A percentile compares a stretch with the other conserved stretches of the same genome.
Conservation (phyloP, 352 stramenopile species). For the Blastocystis sp. region DNA sequence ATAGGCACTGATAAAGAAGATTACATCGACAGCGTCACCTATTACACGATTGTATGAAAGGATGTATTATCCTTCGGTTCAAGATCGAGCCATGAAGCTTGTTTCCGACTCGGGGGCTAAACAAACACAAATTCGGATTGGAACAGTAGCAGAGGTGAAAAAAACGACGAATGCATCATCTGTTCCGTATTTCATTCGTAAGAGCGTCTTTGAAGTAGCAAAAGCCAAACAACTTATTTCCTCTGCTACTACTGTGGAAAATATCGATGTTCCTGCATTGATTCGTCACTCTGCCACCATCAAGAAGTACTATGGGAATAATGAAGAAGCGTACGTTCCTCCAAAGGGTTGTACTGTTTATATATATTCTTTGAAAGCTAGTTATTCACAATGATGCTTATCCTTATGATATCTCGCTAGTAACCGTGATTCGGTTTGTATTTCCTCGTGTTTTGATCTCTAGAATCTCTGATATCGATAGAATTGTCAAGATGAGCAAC, state of each 20-base stretch:
- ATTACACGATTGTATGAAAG: neutral
- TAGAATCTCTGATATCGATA: neutral
- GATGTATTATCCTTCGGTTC: neutral
- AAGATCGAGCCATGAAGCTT: neutral
- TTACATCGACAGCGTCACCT: neutral
- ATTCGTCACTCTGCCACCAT: constrained; percentile 1
- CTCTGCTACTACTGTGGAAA: neutral
- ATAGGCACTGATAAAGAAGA: neutral
- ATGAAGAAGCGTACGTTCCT: neutral
- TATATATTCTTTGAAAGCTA: neutral
- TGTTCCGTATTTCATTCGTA: neutral
- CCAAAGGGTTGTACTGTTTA: neutral
- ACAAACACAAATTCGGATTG: neutral
- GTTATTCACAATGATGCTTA: constrained; percentile 52
- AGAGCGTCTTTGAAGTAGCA: neutral
- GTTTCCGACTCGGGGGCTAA: neutral
- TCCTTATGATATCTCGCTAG: constrained; percentile 38
- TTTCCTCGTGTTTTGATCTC: neutral
- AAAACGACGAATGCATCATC: neutral
- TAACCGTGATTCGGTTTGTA: neutral
- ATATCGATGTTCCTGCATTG: neutral
- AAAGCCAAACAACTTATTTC: neutral
- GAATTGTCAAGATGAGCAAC: neutral
- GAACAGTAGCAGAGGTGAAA: neutral
- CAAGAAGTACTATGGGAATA: neutral